phyloP scores from a whole-genome alignment of 345 rosid species.

The Raphanus raphanistrum region DNA sequence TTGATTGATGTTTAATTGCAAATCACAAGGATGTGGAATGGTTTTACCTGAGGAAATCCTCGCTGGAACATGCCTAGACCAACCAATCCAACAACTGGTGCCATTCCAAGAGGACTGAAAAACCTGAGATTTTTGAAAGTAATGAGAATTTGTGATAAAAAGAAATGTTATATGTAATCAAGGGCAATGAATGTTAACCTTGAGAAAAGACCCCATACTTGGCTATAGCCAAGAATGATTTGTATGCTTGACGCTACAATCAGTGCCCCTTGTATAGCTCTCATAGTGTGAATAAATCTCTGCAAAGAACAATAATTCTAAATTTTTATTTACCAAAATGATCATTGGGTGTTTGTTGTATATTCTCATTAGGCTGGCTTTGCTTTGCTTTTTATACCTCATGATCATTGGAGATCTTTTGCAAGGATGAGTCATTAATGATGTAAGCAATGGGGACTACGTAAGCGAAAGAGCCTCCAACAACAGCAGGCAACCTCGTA shows the following conservation, averaged over 20 bases:
- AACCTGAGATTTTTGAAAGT: conserved; percentile 40
- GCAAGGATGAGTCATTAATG: conserved; percentile 69
- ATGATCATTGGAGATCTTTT: conserved; percentile 57
- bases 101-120: conserved; percentile 85
- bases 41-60: conserved; percentile 76
- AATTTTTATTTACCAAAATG: background rate
- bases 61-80: conserved; percentile 90
- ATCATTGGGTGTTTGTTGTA: background rate
- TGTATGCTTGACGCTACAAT: conserved; percentile 88
- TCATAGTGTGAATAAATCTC: conserved; percentile 92
- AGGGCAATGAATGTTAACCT: conserved; percentile 47
- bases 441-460: conserved; percentile 71
- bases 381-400: conserved; percentile 32
- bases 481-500: conserved; percentile 85
- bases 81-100: conserved; percentile 89
- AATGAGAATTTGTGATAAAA: conserved; percentile 7
- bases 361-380: background rate
- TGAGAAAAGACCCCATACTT: conserved; percentile 88
- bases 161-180: background rate
- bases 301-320: conserved; percentile 45
- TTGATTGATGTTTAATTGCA: background rate
- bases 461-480: conserved; percentile 86
- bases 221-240: conserved; percentile 86
- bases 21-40: background rate
- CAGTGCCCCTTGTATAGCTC: conserved; percentile 89